phyloP scores from a whole-genome alignment of 2,329 filamentous ascomycete genomes.

The Fusarium brevicatenulatum region DNA sequence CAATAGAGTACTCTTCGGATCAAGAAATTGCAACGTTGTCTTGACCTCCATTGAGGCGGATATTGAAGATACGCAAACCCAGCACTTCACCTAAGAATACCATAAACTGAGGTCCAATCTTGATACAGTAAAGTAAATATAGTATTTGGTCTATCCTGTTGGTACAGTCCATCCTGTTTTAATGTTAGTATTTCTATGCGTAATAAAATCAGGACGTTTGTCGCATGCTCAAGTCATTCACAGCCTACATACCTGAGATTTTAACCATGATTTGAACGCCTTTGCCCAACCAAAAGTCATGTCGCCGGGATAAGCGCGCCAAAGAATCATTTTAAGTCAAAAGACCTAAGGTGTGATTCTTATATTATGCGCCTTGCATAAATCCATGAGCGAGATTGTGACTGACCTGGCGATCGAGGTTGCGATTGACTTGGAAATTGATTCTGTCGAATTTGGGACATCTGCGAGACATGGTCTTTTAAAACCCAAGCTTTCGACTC shows the following conservation, averaged over 20 bases:
- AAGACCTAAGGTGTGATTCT: no score
- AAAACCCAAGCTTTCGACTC: not conserved
- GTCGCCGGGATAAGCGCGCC: not conserved
- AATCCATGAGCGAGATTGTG: accelerated
- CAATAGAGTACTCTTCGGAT: not conserved
- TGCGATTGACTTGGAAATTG: not conserved
- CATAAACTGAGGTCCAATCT: not conserved
- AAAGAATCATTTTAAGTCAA: no score
- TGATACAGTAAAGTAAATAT: accelerated
- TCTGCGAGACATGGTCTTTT: not conserved
- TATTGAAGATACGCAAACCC: not conserved
- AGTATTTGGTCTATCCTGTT: not conserved
- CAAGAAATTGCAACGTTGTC: not conserved
- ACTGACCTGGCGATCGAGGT: not conserved
- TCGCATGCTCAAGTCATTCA: not conserved
- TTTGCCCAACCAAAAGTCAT: not conserved
- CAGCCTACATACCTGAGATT: not conserved
- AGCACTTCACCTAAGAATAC: not conserved
- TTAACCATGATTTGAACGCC: not conserved
- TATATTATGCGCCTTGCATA: no score
- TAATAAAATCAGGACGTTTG: not conserved
- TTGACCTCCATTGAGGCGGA: not conserved
- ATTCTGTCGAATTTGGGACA: not conserved
- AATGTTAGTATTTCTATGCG: not conserved
- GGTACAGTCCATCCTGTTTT: accelerated